These are phyloP conservation scores for Flaveria linearis DNA, from an alignment of 129 eudicot genomes.

Conservation along the genomic window DNA sequence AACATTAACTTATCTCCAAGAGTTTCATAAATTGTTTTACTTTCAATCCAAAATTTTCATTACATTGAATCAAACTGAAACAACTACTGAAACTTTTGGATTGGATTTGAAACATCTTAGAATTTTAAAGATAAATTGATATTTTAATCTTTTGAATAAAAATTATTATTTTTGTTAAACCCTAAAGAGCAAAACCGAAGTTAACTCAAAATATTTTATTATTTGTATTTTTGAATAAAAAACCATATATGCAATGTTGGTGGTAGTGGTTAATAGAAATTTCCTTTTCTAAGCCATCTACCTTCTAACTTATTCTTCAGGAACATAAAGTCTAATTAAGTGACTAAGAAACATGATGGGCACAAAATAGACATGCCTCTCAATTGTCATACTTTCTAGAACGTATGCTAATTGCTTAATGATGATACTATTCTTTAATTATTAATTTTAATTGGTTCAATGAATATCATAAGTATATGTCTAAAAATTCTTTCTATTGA, in stretches of 20 bases:
- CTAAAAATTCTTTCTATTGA: neutral
- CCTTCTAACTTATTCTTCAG: conserved; percentile 1
- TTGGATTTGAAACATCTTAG: no score
- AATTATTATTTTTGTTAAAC: no score
- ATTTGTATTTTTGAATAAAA: neutral
- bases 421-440: neutral
- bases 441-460: neutral
- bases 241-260: conserved; percentile 5
- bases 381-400: conserved; percentile 23
- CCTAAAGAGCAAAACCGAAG: no score
- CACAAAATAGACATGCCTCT: conserved; percentile 5
- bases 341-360: conserved; percentile 7
- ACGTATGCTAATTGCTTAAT: conserved; percentile 12
- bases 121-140: no score
- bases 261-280: conserved; percentile 14
- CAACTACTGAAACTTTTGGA: no score
- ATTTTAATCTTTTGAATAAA: no score
- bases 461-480: neutral
- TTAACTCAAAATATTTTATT: no score
- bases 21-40: no score
- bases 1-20: no score
- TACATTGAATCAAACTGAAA: no score
- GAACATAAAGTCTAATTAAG: conserved; percentile 10
- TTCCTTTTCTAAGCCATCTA: neutral
- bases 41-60: no score